Percentiles rank a stretch among this genome's conserved stretches.
phyloP scores from a whole-genome alignment of 345 rosid genomes.

The Populus pruinosa region DNA sequence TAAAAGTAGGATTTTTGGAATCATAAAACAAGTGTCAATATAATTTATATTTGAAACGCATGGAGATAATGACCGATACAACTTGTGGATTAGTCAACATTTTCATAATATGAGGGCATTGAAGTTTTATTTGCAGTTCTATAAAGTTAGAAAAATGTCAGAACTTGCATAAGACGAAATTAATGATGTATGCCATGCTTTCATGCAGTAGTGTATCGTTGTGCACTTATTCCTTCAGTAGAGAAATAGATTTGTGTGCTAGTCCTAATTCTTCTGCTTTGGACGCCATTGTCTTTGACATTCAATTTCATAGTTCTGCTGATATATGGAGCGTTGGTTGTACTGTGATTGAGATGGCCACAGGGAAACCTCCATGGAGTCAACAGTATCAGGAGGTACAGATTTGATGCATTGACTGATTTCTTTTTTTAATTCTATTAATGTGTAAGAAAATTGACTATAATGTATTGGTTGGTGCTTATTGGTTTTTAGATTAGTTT shows the following conservation, averaged over 20 bases:
- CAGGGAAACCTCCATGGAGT: constrained; percentile 36
- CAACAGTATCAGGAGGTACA: constrained; percentile 39
- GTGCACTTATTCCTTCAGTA: not conserved
- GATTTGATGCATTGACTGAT: constrained; percentile 11
- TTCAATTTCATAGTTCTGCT: constrained; percentile 28
- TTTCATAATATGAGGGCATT: not conserved
- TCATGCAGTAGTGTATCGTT: not conserved
- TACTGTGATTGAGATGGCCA: constrained; percentile 38
- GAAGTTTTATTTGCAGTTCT: not conserved
- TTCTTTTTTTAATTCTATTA: constrained; percentile 9
- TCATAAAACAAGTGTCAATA: too few relatives aligned
- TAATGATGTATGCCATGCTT: not conserved
- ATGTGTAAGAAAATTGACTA: not conserved
- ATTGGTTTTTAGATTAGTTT: constrained; percentile 7
- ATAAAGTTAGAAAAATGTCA: not conserved
- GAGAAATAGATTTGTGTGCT: constrained; percentile 2
- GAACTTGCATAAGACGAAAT: not conserved
- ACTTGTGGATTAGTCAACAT: not conserved
- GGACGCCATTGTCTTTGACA: constrained; percentile 19
- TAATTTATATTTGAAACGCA: not conserved
- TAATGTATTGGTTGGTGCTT: not conserved
- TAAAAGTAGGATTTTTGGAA: too few relatives aligned
- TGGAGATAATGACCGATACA: not conserved
- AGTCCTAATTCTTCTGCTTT: not conserved
- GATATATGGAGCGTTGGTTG: constrained; percentile 38